Percentiles rank a stretch among this genome's conserved stretches.
These are phyloP conservation scores for Dendrocalamus sinicus DNA, from an alignment of 176 grass and related monocot species.

Conservation along the genomic window DNA sequence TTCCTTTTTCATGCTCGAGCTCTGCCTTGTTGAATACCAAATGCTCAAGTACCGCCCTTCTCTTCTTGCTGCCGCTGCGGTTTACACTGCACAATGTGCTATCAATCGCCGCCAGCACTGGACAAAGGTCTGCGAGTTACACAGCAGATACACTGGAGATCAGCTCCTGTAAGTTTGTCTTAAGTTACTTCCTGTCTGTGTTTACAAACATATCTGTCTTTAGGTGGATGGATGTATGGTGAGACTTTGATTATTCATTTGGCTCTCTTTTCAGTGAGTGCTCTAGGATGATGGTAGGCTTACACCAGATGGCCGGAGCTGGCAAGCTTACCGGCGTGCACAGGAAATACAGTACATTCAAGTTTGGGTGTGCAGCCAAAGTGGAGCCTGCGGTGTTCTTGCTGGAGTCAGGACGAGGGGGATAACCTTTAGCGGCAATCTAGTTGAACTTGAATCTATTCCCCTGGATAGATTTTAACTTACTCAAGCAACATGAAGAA, in stretches of 20 bases:
- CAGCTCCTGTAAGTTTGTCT: constrained; percentile 79
- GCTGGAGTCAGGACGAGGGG: constrained; percentile 41
- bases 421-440: not conserved
- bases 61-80: constrained; percentile 75
- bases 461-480: constrained; percentile 41
- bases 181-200: constrained; percentile 1
- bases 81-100: constrained; percentile 87
- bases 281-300: constrained; percentile 76
- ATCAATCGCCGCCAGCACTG: constrained; percentile 63
- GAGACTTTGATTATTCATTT: not conserved
- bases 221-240: not conserved
- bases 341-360: constrained; percentile 77
- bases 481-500: constrained; percentile 45
- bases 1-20: constrained; percentile 87
- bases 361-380: constrained; percentile 71
- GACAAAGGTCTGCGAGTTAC: constrained; percentile 67
- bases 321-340: constrained; percentile 72
- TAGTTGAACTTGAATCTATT: constrained; percentile 44
- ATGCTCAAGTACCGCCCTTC: constrained; percentile 83
- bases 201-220: constrained; percentile 7
- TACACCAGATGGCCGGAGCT: constrained; percentile 72
- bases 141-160: constrained; percentile 75
- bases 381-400: constrained; percentile 67
- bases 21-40: constrained; percentile 76
- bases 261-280: constrained; percentile 60